Evolutionary conservation across 371 early-diverging fungal genomes (phyloP).

Genomic region (Apophysomyces variabilis): DNA sequence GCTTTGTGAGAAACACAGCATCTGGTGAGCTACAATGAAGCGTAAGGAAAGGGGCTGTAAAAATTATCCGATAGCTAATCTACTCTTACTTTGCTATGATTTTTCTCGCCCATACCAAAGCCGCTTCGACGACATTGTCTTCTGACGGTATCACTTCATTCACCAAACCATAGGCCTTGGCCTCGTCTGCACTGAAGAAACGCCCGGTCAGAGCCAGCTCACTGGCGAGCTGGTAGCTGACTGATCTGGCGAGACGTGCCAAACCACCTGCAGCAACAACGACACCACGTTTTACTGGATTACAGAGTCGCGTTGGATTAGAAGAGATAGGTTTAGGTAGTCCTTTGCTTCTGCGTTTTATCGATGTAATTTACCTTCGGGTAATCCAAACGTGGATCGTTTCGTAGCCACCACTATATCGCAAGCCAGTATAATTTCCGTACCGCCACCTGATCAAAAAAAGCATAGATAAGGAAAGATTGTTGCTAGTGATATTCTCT

Average conservation of each 20-base stretch:
- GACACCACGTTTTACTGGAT: constrained; percentile 48
- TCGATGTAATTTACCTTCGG: constrained; percentile 32
- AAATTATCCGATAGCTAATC: not conserved
- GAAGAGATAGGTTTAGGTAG: not conserved
- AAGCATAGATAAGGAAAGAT: not conserved
- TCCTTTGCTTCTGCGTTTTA: not conserved
- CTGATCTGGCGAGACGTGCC: constrained; percentile 43
- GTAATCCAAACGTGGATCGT: constrained; percentile 48
- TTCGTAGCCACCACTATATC: constrained; percentile 56
- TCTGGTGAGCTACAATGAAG: constrained; percentile 41
- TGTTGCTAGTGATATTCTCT: not conserved
- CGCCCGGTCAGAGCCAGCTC: constrained; percentile 55
- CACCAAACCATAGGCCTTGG: constrained; percentile 48
- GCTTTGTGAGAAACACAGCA: constrained; percentile 50
- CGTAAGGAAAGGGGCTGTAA: not conserved
- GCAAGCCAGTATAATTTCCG: constrained; percentile 48
- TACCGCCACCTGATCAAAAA: constrained; percentile 45
- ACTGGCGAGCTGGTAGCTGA: constrained; percentile 50
- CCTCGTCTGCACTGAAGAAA: constrained; percentile 45
- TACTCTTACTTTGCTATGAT: constrained; percentile 43
- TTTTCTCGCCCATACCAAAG: constrained; percentile 41
- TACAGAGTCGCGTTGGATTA: not conserved
- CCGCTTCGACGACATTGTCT: constrained; percentile 39
- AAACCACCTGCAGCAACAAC: constrained; percentile 52
- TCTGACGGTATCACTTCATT: constrained; percentile 46